Conservation (phyloP, 2,329 filamentous ascomycete species). For the Fusarium humuli region DNA sequence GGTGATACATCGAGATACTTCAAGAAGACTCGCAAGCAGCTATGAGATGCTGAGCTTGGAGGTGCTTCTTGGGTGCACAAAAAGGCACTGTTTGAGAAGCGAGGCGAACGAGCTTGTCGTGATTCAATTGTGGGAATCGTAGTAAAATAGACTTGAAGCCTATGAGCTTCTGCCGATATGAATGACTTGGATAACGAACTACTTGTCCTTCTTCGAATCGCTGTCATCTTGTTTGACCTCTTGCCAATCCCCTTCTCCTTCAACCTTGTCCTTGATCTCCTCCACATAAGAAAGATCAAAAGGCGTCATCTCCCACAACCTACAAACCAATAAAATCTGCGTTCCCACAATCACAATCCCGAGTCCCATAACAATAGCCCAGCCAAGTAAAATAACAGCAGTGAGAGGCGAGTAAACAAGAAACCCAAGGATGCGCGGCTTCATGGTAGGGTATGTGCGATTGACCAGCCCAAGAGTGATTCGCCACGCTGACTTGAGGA, state of each 20-base stretch:
- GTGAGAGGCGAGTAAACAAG: conserved; percentile 9
- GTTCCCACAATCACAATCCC: not conserved
- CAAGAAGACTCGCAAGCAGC: conserved; percentile 21
- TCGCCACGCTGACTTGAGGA: conserved; percentile 23
- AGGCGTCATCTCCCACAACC: conserved; percentile 1
- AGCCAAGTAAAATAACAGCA: not conserved
- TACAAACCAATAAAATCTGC: not conserved
- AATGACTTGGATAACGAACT: not conserved
- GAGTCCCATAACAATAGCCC: not conserved
- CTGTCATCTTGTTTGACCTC: not conserved
- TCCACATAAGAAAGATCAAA: not conserved
- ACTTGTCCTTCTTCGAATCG: not conserved
- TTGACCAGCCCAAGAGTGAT: conserved; percentile 9
- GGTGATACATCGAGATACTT: conserved; percentile 40
- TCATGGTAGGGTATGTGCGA: conserved; percentile 21
- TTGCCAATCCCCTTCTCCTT: not conserved
- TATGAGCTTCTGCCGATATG: not conserved
- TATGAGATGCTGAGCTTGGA: not conserved
- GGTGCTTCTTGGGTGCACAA: not conserved
- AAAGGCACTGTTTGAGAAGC: not conserved
- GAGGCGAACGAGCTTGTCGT: not conserved
- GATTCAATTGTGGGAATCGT: too few relatives aligned
- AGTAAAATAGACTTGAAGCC: too few relatives aligned
- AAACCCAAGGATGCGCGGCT: conserved; percentile 17
- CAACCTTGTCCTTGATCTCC: not conserved